These are phyloP conservation scores for Phialocephala subalpina DNA, from an alignment of 2,329 filamentous ascomycete genomes.

Conservation along the genomic window DNA sequence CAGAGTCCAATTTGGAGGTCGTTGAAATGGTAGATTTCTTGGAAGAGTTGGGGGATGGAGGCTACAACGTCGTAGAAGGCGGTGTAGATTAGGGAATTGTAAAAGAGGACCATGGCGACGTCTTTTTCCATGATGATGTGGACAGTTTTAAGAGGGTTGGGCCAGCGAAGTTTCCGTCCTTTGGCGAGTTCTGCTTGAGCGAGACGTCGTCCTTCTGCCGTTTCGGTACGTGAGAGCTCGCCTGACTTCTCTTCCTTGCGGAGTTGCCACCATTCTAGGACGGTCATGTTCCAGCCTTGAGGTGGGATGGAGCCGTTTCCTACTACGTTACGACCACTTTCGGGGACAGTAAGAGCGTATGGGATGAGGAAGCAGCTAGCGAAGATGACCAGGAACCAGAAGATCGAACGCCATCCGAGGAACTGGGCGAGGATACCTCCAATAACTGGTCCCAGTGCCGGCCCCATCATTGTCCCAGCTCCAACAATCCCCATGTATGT, in stretches of 20 bases:
- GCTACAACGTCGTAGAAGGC: constrained; percentile 61
- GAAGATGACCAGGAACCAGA: constrained; percentile 61
- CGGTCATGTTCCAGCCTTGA: constrained; percentile 63
- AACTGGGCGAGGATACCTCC: constrained; percentile 56
- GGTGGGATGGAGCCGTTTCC: constrained; percentile 59
- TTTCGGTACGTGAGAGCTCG: constrained; percentile 39
- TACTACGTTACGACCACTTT: constrained; percentile 45
- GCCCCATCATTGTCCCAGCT: constrained; percentile 59
- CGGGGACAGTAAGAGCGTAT: constrained; percentile 41
- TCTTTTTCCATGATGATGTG: constrained; percentile 64
- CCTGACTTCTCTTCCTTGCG: constrained; percentile 37
- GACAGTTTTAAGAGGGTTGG: constrained; percentile 65
- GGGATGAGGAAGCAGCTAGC: constrained; percentile 48
- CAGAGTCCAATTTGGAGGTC: constrained; percentile 45
- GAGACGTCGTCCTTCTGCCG: constrained; percentile 44
- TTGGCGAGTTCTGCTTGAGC: constrained; percentile 47
- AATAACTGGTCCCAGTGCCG: constrained; percentile 57
- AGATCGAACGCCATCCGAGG: constrained; percentile 59
- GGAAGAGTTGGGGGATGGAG: constrained; percentile 57
- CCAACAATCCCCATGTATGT: constrained; percentile 75
- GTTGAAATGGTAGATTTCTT: constrained; percentile 43
- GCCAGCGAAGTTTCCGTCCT: constrained; percentile 56
- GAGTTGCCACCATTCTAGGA: constrained; percentile 54
- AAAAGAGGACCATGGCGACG: constrained; percentile 60
- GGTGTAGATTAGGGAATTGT: constrained; percentile 62